These are phyloP conservation scores for Colletotrichum siamense DNA, from an alignment of 2,329 filamentous ascomycete species.

Conservation along the genomic window DNA sequence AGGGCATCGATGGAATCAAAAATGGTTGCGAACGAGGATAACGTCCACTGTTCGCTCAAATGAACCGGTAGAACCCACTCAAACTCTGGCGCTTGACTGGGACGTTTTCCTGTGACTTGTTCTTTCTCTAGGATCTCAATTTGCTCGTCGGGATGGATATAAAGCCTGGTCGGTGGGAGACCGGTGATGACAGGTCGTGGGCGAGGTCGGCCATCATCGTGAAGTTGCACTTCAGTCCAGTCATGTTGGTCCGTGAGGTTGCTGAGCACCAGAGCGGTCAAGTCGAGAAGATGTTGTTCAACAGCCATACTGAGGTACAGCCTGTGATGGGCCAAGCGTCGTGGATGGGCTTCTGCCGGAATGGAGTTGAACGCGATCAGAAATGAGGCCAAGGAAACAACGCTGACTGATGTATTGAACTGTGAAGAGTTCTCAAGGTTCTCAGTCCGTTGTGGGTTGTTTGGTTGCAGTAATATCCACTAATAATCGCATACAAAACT, in stretches of 20 bases:
- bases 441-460: not conserved
- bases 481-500: not conserved
- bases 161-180: constrained; percentile 74
- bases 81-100: constrained; percentile 58
- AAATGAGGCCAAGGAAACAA: not conserved
- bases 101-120: constrained; percentile 48
- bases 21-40: constrained; percentile 68
- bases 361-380: not conserved
- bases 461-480: not conserved
- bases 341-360: not conserved
- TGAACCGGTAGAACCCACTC: constrained; percentile 83
- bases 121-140: constrained; percentile 72
- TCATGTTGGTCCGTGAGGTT: constrained; percentile 79
- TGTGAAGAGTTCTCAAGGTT: constrained; percentile 11
- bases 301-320: not conserved
- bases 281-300: constrained; percentile 10
- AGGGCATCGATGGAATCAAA: constrained; percentile 67
- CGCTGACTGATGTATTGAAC: not conserved
- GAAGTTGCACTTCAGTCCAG: constrained; percentile 68
- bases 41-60: constrained; percentile 74
- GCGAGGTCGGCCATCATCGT: constrained; percentile 45
- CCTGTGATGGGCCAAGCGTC: not conserved
- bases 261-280: constrained; percentile 60
- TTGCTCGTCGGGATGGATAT: constrained; percentile 84
- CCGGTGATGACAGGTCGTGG: constrained; percentile 73